Conservation (phyloP, 2,329 filamentous ascomycete genomes). For the Calycina herbarum region DNA sequence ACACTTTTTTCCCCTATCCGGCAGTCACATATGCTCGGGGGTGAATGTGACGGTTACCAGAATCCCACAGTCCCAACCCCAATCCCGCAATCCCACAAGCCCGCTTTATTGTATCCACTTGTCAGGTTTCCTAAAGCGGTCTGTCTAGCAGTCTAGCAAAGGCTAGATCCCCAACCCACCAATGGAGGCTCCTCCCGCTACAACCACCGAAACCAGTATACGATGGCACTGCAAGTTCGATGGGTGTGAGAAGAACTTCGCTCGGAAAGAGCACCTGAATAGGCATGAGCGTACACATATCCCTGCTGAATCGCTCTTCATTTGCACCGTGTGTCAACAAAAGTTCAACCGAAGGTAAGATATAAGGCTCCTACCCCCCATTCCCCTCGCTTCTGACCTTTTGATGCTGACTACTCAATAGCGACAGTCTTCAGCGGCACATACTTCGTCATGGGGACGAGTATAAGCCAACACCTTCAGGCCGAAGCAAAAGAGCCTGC, state of each 20-base stretch:
- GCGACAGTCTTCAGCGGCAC: slow-evolving; percentile 34
- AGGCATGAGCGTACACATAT: slow-evolving; percentile 31
- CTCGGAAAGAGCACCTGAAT: slow-evolving; percentile 32
- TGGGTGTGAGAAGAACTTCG: slow-evolving; percentile 30
- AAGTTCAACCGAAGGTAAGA: slow-evolving; percentile 33
- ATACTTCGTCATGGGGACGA: slow-evolving; percentile 29
- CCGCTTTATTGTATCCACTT: neutral
- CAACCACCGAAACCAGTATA: slow-evolving; percentile 1
- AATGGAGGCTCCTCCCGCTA: neutral
- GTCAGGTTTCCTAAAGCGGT: neutral
- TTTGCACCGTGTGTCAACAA: slow-evolving; percentile 28
- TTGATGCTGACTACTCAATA: slow-evolving; percentile 14
- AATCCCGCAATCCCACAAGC: neutral
- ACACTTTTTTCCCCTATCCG: neutral
- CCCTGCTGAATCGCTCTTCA: slow-evolving; percentile 16
- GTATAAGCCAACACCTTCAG: slow-evolving; percentile 27
- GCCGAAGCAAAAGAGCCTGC: slow-evolving; percentile 43
- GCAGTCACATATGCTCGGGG: neutral
- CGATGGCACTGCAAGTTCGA: slow-evolving; percentile 21
- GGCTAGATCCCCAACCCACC: neutral
- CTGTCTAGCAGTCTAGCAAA: neutral
- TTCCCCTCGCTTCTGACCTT: neutral
- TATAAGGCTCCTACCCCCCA: neutral
- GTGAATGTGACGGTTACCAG: neutral
- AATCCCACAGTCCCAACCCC: neutral